These are phyloP conservation scores for Vaccinium vitisidaea DNA, from an alignment of 148 eudicot genomes.

Conservation along the genomic window DNA sequence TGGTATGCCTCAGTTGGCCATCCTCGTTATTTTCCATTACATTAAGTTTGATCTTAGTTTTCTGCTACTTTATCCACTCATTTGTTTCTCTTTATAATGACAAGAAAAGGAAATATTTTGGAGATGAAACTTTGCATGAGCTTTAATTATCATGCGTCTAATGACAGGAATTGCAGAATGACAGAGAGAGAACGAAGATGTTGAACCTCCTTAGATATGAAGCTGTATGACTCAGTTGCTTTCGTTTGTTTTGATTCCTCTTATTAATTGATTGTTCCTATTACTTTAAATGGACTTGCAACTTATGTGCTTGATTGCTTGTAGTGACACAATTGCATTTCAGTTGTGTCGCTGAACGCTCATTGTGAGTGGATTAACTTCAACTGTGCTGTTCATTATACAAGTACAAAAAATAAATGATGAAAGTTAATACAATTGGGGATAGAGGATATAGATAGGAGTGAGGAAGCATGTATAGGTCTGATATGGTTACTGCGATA, in stretches of 20 bases:
- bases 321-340: not conserved
- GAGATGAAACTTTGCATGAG: constrained; percentile 11
- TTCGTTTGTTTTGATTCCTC: constrained; percentile 8
- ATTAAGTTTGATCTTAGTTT: constrained; percentile 13
- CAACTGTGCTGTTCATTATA: not conserved
- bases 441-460: not conserved
- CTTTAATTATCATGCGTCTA: constrained; percentile 21
- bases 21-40: not conserved
- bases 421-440: not conserved
- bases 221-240: constrained; percentile 53
- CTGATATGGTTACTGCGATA: not conserved
- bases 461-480: not conserved
- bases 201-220: constrained; percentile 77
- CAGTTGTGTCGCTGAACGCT: not conserved
- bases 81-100: constrained; percentile 9
- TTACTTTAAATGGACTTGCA: not conserved
- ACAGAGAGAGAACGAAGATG: constrained; percentile 65
- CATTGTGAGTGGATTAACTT: not conserved
- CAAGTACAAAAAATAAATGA: not conserved
- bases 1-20: constrained; percentile 39
- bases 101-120: not conserved
- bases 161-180: constrained; percentile 66
- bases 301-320: too few relatives aligned
- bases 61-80: constrained; percentile 11
- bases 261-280: not conserved